Base-by-base conservation (phyloP, 805 yeast genomes). In the Myxozyma nipponensis region DNA sequence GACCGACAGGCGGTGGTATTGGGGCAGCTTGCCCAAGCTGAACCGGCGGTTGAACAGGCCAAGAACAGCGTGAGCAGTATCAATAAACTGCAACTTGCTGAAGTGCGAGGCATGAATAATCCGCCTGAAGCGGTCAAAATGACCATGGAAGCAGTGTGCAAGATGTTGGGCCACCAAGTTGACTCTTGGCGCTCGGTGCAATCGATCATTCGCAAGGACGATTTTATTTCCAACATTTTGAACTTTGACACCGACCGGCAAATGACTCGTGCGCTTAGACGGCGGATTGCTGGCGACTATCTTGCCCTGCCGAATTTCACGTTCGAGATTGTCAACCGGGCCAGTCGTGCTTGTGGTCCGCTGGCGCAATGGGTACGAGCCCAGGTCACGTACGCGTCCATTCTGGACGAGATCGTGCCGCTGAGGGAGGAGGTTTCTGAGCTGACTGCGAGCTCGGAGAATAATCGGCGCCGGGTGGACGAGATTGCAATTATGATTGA, bases 331-430 rank as follows among this genome's bases (percentile, higher is more conserved):
- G 95, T 87, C 0, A 79, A 85, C 60, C 72, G 97, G 36, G 98
- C 98, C 3, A 84, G 95, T 66, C 88, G 86, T 62, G 97, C 97
- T 0, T 88, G 97, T 70, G 98, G 96, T 0, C 98, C 98, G 0
- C 69, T 91, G 32, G 63, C 85, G 18, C 82, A 82, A 54, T 91
- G 98, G 98, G 90, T 89, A 0, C 75, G 76, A 47, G 97, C 98
- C 0, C 97, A 91, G 57, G 72, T 89, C n/a, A 71, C 75, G n/a
- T 91, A 84, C 62, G 77, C 91, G 0, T 62, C 77, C 1, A 84
- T 89, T 21, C 69, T 87, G 39, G 84, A 84, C 34, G 77, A 74
- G 44, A 77, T 91, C 23, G 84, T 79, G 0, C 98, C 98, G 0
- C 66, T 91, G 59, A 71, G 81, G 49, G 72, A 72, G 3, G 95